Evolutionary conservation across 2,329 filamentous ascomycete genomes (phyloP).

Genomic region (Sclerotinia minor): DNA sequence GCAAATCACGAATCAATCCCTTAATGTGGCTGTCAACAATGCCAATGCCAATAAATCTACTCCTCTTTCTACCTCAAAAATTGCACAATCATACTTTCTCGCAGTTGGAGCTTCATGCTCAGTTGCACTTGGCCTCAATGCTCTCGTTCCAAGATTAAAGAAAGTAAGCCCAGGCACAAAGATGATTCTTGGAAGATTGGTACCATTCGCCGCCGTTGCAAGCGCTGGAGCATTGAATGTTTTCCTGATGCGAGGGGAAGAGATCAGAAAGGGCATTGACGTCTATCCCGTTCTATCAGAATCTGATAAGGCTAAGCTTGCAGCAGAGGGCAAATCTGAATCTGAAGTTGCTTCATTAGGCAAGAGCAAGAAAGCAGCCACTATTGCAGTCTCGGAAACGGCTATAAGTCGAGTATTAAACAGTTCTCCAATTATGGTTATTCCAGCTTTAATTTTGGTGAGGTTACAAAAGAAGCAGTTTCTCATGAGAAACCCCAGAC

Average conservation of each 20-base stretch:
- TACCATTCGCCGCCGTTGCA: conserved; percentile 94
- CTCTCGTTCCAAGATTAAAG: conserved; percentile 81
- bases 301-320: conserved; percentile 61
- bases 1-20: conserved; percentile 95
- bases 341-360: conserved; percentile 72
- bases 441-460: conserved; percentile 85
- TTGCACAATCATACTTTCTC: conserved; percentile 86
- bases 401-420: conserved; percentile 90
- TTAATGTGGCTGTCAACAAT: conserved; percentile 97
- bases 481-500: conserved; percentile 73
- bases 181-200: conserved; percentile 77
- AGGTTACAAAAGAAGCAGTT: conserved; percentile 80
- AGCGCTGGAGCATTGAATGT: conserved; percentile 91
- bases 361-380: conserved; percentile 84
- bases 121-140: conserved; percentile 89
- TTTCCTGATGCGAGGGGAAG: conserved; percentile 95
- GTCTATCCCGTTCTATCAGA: conserved; percentile 80
- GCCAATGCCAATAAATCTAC: conserved; percentile 98
- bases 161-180: conserved; percentile 72
- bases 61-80: conserved; percentile 75
- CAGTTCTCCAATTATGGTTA: conserved; percentile 93
- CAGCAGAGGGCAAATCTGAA: conserved; percentile 59
- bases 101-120: conserved; percentile 92
- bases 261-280: conserved; percentile 91
- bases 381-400: conserved; percentile 87